Base-by-base conservation (phyloP, 2,329 filamentous ascomycete genomes). In the Thielaviopsis populi region DNA sequence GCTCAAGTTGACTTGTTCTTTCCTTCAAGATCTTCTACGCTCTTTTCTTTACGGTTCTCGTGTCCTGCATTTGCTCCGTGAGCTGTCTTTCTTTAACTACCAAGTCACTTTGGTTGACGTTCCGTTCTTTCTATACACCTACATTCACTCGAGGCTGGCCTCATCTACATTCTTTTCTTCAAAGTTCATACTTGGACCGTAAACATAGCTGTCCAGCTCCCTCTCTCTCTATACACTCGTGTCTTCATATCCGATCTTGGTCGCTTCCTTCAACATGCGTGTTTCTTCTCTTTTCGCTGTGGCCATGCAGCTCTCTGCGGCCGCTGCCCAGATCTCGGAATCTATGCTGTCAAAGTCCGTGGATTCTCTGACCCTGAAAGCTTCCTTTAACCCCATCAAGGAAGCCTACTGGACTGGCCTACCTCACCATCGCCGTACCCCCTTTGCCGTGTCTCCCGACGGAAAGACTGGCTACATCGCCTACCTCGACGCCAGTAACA, bases 391-490 rank as follows among this genome's bases (percentile, higher is more conserved):
- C 69, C 81, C 82, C 5, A 74, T 84, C 68, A 80, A 82, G 70
- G 76, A 76, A 19, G 77, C 81, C 8, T 85, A 85, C 76, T 84
- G 82, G 82, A 84, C 82, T 15, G 77, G 76, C 22, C 77, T 79
- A 56, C 80, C 81, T 54, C 83, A 85, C 68, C 82, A 85, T 70
- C 79, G 82, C 56, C 78, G 82, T 61, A 84, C 82, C 13, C 82
- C 82, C 5, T 85, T 85, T 67, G 77, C 82, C n/a, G 75, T 83
- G 40, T 84, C 82, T 0, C 81, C 82, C 1, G 77, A 84, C 70
- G 81, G 81, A 66, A 79, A 79, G 65, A 78, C 77, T 3, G 82
- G 80, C 13, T 84, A 82, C 70, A 70, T 85, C 10, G 83, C 83
- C 10, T 85, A 84, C 68, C 78, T 85, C 17, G 81, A 84, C 69